phyloP scores from a whole-genome alignment of 495 filamentous ascomycete genomes.

The Penicillium bovifimosum region DNA sequence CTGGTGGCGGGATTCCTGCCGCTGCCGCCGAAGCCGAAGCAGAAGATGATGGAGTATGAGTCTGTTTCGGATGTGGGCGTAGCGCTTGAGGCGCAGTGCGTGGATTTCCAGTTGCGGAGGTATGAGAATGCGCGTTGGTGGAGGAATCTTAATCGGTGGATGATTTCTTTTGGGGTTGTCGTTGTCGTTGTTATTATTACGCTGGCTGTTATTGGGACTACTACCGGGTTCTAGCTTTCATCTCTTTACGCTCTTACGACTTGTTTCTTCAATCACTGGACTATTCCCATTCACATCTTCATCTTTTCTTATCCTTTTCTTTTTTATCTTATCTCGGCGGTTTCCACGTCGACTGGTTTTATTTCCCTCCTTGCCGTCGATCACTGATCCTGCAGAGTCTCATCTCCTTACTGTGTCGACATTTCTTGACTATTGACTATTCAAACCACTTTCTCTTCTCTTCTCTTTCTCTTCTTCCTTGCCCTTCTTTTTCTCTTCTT shows the following conservation, averaged over 20 bases:
- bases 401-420: not conserved
- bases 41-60: conserved; percentile 22
- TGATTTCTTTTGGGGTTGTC: conserved; percentile 72
- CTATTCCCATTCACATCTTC: not conserved
- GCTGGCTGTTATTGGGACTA: conserved; percentile 54
- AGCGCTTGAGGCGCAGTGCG: conserved; percentile 42
- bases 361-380: not conserved
- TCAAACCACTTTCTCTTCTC: not conserved
- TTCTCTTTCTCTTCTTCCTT: not conserved
- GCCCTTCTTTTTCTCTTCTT: conserved; percentile 23
- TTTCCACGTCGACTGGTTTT: not conserved
- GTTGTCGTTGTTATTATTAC: conserved; percentile 67
- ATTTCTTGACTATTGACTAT: not conserved
- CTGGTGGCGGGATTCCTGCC: conserved; percentile 79
- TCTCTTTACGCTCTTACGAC: conserved; percentile 13
- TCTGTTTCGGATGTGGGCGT: conserved; percentile 34
- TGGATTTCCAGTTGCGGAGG: conserved; percentile 51
- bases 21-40: conserved; percentile 53
- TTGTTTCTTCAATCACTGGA: not conserved
- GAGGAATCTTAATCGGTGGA: conserved; percentile 82
- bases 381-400: not conserved
- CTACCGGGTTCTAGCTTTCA: conserved; percentile 32
- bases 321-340: not conserved
- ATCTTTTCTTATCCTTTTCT: conserved; percentile 1
- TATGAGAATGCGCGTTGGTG: conserved; percentile 89